Evolutionary conservation across 2,329 filamentous ascomycete genomes (phyloP).

Genomic region (Graphium sp.): DNA sequence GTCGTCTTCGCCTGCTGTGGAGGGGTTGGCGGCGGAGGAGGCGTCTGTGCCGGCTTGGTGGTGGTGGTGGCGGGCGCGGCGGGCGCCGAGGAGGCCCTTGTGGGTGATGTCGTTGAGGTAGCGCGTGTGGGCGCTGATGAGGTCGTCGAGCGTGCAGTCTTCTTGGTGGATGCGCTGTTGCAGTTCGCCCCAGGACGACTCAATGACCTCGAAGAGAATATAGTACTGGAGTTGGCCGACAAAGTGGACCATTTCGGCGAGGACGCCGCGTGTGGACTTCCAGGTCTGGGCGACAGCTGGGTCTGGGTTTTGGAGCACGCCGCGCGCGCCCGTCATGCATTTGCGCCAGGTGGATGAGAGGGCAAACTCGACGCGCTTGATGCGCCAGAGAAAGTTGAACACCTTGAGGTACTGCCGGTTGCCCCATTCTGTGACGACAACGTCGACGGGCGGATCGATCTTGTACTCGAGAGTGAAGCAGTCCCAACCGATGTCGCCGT

Average conservation of each 20-base stretch:
- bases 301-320: slow-evolving; percentile 68
- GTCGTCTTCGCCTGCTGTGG: slow-evolving; percentile 37
- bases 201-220: slow-evolving; percentile 96
- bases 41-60: slow-evolving; percentile 16
- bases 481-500: slow-evolving; percentile 97
- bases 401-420: slow-evolving; percentile 95
- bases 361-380: slow-evolving; percentile 94
- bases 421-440: slow-evolving; percentile 91
- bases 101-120: slow-evolving; percentile 92
- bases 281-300: slow-evolving; percentile 57
- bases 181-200: slow-evolving; percentile 84
- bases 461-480: slow-evolving; percentile 99
- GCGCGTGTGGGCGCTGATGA: slow-evolving; percentile 78
- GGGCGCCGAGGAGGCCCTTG: slow-evolving; percentile 79
- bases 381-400: slow-evolving; percentile 97
- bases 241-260: slow-evolving; percentile 98
- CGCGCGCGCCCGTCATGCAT: slow-evolving; percentile 85
- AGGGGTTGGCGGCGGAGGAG: slow-evolving; percentile 18
- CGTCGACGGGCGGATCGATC: slow-evolving; percentile 88
- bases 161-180: slow-evolving; percentile 70
- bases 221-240: slow-evolving; percentile 96
- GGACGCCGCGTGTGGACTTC: slow-evolving; percentile 75
- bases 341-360: slow-evolving; percentile 82
- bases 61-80: slow-evolving; percentile 24
- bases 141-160: slow-evolving; percentile 81